A percentile compares a stretch with the other conserved stretches of the same genome.
Conservation (phyloP, 192 early-diverging fungal species). For the Chytriomyces sp. region DNA sequence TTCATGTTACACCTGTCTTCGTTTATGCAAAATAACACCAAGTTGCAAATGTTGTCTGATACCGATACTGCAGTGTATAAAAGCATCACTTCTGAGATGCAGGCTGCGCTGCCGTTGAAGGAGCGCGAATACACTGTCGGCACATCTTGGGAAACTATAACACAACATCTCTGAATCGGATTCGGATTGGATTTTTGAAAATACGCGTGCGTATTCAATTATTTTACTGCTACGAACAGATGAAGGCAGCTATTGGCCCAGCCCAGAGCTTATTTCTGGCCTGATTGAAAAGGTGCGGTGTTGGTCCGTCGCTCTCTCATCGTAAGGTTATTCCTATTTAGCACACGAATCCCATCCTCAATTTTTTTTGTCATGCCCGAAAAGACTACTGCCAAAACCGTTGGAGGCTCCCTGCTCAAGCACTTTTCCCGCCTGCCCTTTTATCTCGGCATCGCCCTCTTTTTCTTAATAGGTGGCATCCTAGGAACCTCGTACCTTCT, state of each 20-base stretch:
- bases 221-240: slow-evolving; percentile 21
- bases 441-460: slow-evolving; percentile 20
- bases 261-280: background rate
- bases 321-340: no score
- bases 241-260: slow-evolving; percentile 28
- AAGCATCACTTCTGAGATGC: slow-evolving; percentile 20
- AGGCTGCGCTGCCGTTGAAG: background rate
- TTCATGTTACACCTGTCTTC: slow-evolving; percentile 34
- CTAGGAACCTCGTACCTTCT: slow-evolving; percentile 20
- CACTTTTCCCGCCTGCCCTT: slow-evolving; percentile 19
- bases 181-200: slow-evolving; percentile 37
- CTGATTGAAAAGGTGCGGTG: slow-evolving; percentile 28
- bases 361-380: slow-evolving; percentile 4
- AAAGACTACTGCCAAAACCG: slow-evolving; percentile 29
- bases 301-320: no score
- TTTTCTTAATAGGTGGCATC: background rate
- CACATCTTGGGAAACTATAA: slow-evolving; percentile 26
- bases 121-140: slow-evolving; percentile 4
- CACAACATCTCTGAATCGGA: slow-evolving; percentile 33
- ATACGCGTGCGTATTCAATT: slow-evolving; percentile 18
- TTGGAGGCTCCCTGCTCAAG: background rate
- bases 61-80: slow-evolving; percentile 17
- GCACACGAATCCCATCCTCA: slow-evolving; percentile 20
- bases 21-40: slow-evolving; percentile 5
- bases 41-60: slow-evolving; percentile 20